Conservation (phyloP, 208 protist genomes). For the Trypanosomatidae sp. region DNA sequence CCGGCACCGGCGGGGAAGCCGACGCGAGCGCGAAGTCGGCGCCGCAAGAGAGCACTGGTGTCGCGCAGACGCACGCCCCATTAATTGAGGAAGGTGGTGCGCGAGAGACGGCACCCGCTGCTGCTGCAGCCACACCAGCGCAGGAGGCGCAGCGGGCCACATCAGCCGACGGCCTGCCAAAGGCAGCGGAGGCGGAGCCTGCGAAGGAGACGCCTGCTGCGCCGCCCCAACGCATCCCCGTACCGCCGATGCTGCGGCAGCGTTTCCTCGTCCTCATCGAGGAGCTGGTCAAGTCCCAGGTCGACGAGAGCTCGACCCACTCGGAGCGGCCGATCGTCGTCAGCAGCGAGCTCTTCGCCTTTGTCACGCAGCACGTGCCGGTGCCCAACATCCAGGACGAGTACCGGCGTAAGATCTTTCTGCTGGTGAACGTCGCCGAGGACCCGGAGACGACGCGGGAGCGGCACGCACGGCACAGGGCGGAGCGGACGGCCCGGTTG, state of each 20-base stretch:
- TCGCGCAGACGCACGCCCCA: too few relatives aligned
- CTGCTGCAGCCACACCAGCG: too few relatives aligned
- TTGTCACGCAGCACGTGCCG: constrained; percentile 73
- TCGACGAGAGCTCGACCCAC: constrained; percentile 46
- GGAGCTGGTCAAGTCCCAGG: constrained; percentile 69
- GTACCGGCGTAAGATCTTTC: constrained; percentile 89
- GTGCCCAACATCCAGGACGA: constrained; percentile 91
- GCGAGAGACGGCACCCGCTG: too few relatives aligned
- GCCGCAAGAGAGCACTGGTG: too few relatives aligned
- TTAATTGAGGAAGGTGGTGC: too few relatives aligned
- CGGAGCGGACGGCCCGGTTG: too few relatives aligned
- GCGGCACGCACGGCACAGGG: constrained; percentile 17
- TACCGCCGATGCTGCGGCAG: constrained; percentile 49
- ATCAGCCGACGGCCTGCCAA: too few relatives aligned
- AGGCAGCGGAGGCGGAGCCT: too few relatives aligned
- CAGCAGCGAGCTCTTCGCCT: constrained; percentile 72
- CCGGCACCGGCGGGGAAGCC: background rate
- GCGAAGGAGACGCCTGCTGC: too few relatives aligned
- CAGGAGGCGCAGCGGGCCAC: too few relatives aligned
- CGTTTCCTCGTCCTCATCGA: constrained; percentile 84
- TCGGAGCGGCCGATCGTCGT: constrained; percentile 58
- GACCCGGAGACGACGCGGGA: constrained; percentile 42
- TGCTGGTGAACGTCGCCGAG: constrained; percentile 88
- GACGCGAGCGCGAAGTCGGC: too few relatives aligned
- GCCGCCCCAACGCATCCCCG: constrained; percentile 25